Conservation (phyloP, 1,139 yeast species). For the Lodderomyces oxycetoniae region DNA sequence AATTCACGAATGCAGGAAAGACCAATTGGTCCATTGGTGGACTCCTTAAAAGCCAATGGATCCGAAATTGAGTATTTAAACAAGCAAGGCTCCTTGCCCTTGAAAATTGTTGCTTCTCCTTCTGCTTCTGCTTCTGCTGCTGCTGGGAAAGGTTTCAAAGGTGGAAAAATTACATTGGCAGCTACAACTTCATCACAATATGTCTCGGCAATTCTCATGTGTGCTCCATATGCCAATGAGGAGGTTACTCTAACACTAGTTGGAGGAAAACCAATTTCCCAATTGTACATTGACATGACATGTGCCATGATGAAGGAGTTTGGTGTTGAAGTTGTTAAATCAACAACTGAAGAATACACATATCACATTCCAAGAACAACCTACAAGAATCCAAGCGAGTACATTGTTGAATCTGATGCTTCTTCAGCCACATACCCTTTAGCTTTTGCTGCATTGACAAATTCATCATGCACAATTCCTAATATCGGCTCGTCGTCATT, state of each 20-base stretch:
- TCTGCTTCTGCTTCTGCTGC: too few relatives aligned
- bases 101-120: constrained; percentile 59
- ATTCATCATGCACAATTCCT: constrained; percentile 88
- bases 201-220: constrained; percentile 92
- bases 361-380: constrained; percentile 85
- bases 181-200: constrained; percentile 98
- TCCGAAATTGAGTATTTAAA: constrained; percentile 68
- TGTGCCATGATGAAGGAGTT: constrained; percentile 90
- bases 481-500: constrained; percentile 88
- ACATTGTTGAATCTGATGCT: constrained; percentile 96
- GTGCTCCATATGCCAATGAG: constrained; percentile 91
- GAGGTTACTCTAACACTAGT: constrained; percentile 85
- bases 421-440: constrained; percentile 97
- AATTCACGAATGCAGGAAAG: constrained; percentile 97
- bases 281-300: constrained; percentile 95
- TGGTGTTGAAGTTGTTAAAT: constrained; percentile 74
- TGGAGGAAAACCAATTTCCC: constrained; percentile 97
- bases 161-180: constrained; percentile 89
- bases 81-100: constrained; percentile 78
- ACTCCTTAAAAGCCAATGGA: constrained; percentile 81
- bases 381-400: constrained; percentile 76
- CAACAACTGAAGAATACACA: constrained; percentile 70
- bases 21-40: constrained; percentile 95
- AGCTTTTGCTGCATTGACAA: constrained; percentile 97
- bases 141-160: constrained; percentile 70